Conservation (phyloP, 108 stramenopile genomes). For the Tribonema minus region DNA sequence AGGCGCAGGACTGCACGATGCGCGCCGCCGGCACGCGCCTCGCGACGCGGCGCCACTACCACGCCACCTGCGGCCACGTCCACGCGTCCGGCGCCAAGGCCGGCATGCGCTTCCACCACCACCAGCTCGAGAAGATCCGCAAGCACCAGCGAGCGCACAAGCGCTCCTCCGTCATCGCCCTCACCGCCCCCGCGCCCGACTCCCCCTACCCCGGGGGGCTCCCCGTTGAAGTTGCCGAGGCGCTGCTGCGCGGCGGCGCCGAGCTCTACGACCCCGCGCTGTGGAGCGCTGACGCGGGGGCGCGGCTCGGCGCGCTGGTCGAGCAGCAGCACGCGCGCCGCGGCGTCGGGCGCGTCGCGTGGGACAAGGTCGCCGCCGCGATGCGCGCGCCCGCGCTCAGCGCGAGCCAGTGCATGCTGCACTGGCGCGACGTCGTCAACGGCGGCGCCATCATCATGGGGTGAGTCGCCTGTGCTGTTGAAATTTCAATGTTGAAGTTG, state of each 20-base stretch:
- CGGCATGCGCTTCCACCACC: slow-evolving; percentile 45
- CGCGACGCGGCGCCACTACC: slow-evolving; percentile 32
- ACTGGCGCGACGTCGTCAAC: slow-evolving; percentile 30
- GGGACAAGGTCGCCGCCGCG: too few species aligned
- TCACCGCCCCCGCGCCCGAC: not conserved
- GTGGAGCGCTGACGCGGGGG: not conserved
- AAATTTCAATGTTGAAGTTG: too few species aligned
- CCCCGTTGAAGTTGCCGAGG: not conserved
- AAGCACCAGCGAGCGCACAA: slow-evolving; percentile 40
- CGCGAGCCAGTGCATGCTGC: slow-evolving; percentile 32
- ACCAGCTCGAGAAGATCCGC: slow-evolving; percentile 41
- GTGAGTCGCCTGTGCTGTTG: too few species aligned
- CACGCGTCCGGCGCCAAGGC: slow-evolving; percentile 20
- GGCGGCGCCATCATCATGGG: slow-evolving; percentile 16
- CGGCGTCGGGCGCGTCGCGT: too few species aligned
- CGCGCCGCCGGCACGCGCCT: not conserved
- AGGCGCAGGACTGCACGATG: slow-evolving; percentile 29
- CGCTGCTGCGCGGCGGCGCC: not conserved
- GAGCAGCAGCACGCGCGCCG: too few species aligned
- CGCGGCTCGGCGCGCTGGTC: not conserved
- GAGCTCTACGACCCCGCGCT: not conserved
- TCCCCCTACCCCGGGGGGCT: too few species aligned
- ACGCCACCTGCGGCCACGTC: slow-evolving; percentile 42
- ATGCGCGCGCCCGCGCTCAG: too few species aligned
- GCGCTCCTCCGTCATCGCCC: not conserved